Evolutionary conservation across 1,139 yeast species (phyloP).

Genomic region (Saccharomyces hybrid): DNA sequence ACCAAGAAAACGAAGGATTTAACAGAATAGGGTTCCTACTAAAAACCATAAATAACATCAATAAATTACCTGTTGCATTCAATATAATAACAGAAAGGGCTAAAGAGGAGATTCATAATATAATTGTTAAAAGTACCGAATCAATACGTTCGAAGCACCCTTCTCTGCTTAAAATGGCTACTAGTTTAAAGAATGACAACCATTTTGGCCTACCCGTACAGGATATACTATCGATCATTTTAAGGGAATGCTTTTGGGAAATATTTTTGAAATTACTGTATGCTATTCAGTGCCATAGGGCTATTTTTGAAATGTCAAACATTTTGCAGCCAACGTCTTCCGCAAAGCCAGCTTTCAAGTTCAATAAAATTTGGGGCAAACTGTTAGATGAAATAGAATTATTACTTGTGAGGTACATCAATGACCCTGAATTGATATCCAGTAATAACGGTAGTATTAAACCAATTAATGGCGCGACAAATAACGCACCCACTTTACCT

Average conservation of each 20-base stretch:
- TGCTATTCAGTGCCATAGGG: conserved; percentile 63
- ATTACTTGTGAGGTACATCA: conserved; percentile 30
- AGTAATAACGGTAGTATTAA: conserved; percentile 4
- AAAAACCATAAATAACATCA: conserved; percentile 52
- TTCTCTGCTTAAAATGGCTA: conserved; percentile 31
- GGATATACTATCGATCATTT: conserved; percentile 49
- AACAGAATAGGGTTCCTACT: conserved; percentile 36
- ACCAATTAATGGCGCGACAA: conserved; percentile 3
- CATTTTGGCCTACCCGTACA: conserved; percentile 31
- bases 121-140: conserved; percentile 55
- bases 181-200: conserved; percentile 15
- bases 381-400: conserved; percentile 51
- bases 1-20: neutral
- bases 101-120: conserved; percentile 41
- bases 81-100: conserved; percentile 45
- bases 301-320: conserved; percentile 49
- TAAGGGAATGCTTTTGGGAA: conserved; percentile 64
- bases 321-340: conserved; percentile 28
- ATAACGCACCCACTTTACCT: conserved; percentile 10
- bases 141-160: conserved; percentile 54
- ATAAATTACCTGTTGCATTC: conserved; percentile 55
- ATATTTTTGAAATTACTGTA: conserved; percentile 56
- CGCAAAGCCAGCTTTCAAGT: conserved; percentile 33
- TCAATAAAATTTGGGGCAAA: conserved; percentile 50
- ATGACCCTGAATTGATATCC: conserved; percentile 12